These are phyloP conservation scores for Pterulicium gracile DNA, from an alignment of 1,284 basidiomycete species.

Conservation along the genomic window DNA sequence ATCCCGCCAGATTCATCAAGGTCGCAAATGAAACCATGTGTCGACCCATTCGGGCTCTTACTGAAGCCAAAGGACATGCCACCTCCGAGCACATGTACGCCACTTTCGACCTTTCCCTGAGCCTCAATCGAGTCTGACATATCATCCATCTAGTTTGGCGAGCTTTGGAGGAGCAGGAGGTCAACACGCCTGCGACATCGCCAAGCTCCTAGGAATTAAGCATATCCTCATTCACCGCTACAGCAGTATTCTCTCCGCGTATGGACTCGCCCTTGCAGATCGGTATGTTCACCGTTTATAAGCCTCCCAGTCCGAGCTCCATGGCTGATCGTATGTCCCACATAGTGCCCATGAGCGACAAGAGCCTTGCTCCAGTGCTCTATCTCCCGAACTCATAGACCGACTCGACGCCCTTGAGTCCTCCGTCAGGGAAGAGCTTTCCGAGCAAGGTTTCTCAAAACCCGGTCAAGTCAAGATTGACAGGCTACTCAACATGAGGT, in stretches of 20 bases:
- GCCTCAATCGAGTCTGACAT: no score
- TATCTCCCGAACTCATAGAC: slow-evolving; percentile 45
- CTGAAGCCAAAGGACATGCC: slow-evolving; percentile 83
- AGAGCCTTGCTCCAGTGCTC: slow-evolving; percentile 76
- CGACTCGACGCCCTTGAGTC: slow-evolving; percentile 60
- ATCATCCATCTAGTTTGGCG: slow-evolving; percentile 41
- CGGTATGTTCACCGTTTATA: slow-evolving; percentile 34
- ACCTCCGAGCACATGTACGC: slow-evolving; percentile 73
- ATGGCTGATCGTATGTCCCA: slow-evolving; percentile 1
- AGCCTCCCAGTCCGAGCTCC: not conserved
- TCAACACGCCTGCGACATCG: slow-evolving; percentile 88
- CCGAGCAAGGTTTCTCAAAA: slow-evolving; percentile 67
- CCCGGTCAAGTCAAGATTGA: slow-evolving; percentile 62
- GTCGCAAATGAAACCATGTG: slow-evolving; percentile 95
- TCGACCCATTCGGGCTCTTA: slow-evolving; percentile 84
- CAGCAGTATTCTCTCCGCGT: slow-evolving; percentile 82
- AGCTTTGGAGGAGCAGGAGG: slow-evolving; percentile 90
- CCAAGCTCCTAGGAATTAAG: slow-evolving; percentile 68
- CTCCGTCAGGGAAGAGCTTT: slow-evolving; percentile 58
- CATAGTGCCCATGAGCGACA: slow-evolving; percentile 73
- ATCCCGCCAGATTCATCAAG: slow-evolving; percentile 64
- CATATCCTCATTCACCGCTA: slow-evolving; percentile 82
- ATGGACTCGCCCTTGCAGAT: slow-evolving; percentile 83
- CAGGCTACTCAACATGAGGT: slow-evolving; percentile 85
- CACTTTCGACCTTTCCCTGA: not conserved